Evolutionary conservation across 352 stramenopile genomes (phyloP), one percentile per base, ranked within the genome.

Genomic region (Phytophthora cactorum): DNA sequence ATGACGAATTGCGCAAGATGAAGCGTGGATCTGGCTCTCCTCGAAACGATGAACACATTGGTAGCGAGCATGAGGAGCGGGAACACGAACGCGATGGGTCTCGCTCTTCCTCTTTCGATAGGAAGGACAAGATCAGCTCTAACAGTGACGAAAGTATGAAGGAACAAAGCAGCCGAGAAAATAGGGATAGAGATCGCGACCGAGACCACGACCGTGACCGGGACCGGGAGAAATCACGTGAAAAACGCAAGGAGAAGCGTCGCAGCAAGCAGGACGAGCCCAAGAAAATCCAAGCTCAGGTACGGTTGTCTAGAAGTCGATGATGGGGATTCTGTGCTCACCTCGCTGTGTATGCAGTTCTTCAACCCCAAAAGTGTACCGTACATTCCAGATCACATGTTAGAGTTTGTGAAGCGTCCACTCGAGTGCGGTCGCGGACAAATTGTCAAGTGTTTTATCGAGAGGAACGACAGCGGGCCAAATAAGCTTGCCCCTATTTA

Each of bases 391-490:
- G 86, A 94, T 28, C 81, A 96, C 43, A 74, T 97, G 45, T 74
- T 93, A 6, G 77, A 91, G 29, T 97, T 97, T 58, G 82, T 95
- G 29, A 89, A 86, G 59, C 75, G 77, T 0, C 90, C 90, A 25
- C 77, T 94, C 5, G 84, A 94, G 39, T 87, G 74, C 46, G 88
- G 84, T n/a, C 82, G 85, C 15, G 88, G 87, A 15, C 79, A 89
- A 52, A 91, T 93, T 22, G 76, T 93, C 68, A 93, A 93, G 66
- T 97, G 90, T 64, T 97, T 96, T 56, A 97, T 97, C 54, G 88
- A 97, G 61, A 80, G 90, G 53, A 95, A 95, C 47, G 79, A 90
- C 45, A 86, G 66, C 43, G 82, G 86, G 0, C 79, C 77, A 10
- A 96, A 96, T 66, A 91, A 90, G 54, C 73, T 97, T 17, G 79